Percentiles rank a stretch among this genome's conserved stretches.
Conservation (phyloP, 257 asterid genomes). For the Solanum virginianum region DNA sequence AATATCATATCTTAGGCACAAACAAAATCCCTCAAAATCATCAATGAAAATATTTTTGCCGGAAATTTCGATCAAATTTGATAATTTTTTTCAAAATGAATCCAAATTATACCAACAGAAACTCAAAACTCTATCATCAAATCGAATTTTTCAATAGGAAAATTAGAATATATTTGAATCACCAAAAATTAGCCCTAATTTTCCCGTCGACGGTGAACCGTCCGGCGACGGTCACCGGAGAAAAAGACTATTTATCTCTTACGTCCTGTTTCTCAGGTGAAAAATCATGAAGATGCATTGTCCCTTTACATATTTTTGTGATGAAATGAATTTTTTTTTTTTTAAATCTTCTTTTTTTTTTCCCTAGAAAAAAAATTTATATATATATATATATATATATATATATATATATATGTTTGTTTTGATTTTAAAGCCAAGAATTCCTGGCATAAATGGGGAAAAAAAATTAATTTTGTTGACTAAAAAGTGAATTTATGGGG, state of each 20-base stretch:
- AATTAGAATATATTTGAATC: not conserved
- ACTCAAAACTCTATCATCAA: not conserved
- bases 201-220: not conserved
- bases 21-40: conserved; percentile 14
- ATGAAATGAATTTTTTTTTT: not conserved
- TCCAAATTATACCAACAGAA: not conserved
- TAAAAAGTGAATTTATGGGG: not conserved
- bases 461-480: not conserved
- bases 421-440: not conserved
- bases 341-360: not conserved
- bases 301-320: not conserved
- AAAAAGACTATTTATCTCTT: not conserved
- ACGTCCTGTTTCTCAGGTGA: not conserved
- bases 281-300: not conserved
- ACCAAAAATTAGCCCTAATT: not conserved
- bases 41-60: not conserved
- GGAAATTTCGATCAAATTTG: not conserved
- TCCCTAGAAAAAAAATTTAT: not conserved
- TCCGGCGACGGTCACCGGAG: not conserved
- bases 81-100: not conserved
- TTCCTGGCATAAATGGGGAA: not conserved
- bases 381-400: no score
- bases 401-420: not conserved
- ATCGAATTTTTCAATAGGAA: not conserved
- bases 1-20: conserved; percentile 16